Evolutionary conservation across 2,329 filamentous ascomycete genomes (phyloP).

Genomic region (Trichoderma koningiopsis): DNA sequence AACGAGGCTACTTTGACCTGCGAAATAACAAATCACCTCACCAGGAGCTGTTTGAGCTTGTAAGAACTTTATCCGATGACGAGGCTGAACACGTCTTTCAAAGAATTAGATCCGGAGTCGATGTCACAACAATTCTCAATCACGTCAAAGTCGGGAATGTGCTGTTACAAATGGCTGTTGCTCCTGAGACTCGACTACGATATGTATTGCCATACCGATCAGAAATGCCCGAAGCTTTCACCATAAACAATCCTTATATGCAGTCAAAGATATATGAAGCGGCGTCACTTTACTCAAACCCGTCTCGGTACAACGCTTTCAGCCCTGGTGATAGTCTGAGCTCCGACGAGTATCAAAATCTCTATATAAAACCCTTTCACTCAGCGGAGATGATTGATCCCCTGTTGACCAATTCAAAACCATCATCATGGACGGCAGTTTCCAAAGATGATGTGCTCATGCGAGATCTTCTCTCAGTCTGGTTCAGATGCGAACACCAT

Average conservation of each 20-base stretch:
- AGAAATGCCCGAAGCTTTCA: conserved; percentile 32
- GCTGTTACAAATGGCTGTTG: conserved; percentile 38
- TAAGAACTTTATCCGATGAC: background rate
- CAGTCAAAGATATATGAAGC: conserved; percentile 29
- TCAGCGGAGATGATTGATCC: conserved; percentile 35
- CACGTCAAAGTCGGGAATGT: conserved; percentile 40
- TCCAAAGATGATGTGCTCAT: conserved; percentile 27
- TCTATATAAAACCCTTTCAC: conserved; percentile 34
- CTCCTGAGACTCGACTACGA: conserved; percentile 38
- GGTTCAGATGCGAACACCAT: conserved; percentile 28
- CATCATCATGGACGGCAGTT: conserved; percentile 28
- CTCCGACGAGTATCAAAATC: background rate
- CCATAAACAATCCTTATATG: conserved; percentile 31
- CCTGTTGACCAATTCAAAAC: conserved; percentile 31
- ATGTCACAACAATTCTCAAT: conserved; percentile 32
- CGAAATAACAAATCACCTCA: background rate
- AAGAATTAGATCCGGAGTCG: background rate
- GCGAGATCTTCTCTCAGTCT: conserved; percentile 24
- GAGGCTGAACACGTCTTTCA: background rate
- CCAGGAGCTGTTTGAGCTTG: background rate
- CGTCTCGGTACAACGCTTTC: too few relatives aligned
- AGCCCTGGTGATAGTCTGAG: background rate
- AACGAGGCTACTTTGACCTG: background rate
- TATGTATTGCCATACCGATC: conserved; percentile 40
- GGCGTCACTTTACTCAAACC: background rate